Percentiles rank a stretch among this genome's conserved stretches.
Conservation (phyloP, 331 rosid species). For the Quercus lobata region DNA sequence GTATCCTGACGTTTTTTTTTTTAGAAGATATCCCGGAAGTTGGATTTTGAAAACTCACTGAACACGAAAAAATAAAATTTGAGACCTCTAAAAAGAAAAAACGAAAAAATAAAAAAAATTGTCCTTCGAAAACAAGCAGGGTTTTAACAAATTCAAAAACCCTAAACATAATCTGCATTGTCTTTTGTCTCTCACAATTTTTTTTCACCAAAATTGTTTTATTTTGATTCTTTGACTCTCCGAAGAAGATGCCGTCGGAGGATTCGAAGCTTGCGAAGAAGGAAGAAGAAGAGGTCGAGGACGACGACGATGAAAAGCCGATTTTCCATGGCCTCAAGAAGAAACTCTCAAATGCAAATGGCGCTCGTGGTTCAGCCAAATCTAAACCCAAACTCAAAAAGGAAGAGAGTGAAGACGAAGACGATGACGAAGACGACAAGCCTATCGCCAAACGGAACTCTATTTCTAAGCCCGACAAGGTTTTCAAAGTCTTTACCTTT, state of each 20-base stretch:
- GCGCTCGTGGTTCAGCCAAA: constrained; percentile 12
- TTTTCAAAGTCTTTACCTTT: constrained; percentile 8
- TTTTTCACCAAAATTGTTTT: neutral
- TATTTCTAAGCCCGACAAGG: constrained; percentile 37
- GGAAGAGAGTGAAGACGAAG: constrained; percentile 23
- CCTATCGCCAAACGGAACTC: constrained; percentile 35
- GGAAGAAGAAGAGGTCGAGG: constrained; percentile 12
- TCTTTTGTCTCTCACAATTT: neutral
- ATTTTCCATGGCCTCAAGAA: constrained; percentile 20
- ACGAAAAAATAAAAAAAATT: neutral
- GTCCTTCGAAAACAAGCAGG: neutral
- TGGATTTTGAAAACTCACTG: too few species aligned
- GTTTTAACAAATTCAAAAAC: neutral
- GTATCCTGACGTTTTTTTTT: too few species aligned
- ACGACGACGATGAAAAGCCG: constrained; percentile 28
- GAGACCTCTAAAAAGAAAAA: neutral
- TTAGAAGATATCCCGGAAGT: too few species aligned
- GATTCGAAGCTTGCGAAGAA: constrained; percentile 39
- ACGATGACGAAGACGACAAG: constrained; percentile 29
- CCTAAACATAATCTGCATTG: neutral
- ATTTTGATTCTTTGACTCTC: neutral
- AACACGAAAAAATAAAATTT: too few species aligned
- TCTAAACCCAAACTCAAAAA: constrained; percentile 42
- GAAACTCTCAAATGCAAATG: constrained; percentile 29
- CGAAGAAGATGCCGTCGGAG: constrained; percentile 48